Evolutionary conservation across 2,329 filamentous ascomycete species (phyloP), one percentile per base, ranked within the genome.

Genomic region (Penicillium sp.): DNA sequence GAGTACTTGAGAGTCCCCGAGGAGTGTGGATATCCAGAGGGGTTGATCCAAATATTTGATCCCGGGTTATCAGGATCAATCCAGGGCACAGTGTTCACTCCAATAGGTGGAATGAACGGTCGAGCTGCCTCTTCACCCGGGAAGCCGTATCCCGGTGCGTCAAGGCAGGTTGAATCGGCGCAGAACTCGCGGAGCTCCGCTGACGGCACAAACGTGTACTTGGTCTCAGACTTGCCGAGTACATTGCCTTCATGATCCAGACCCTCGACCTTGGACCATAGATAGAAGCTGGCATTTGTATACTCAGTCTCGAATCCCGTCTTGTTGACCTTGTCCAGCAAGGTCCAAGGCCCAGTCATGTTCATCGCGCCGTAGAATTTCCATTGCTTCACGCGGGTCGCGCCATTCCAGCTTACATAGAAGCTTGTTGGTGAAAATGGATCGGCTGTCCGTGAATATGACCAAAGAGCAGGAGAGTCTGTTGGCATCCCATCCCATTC

Each of bases 371-470:
- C 71, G 58, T 70, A 73, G 56, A 75, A 70, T 5, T 65, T 61
- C 71, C 72, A 75, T 36, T 53, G 55, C 16, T 64, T 57, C 18
- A 75, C 69, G 32, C 70, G 70, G 6, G 73, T 75, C 6, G 73
- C 73, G 8, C 73, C 73, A 39, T 75, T 75, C 72, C 73, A 75
- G 55, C 72, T 74, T 10, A 69, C 72, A 46, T 75, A 75, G 47
- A 72, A 63, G 21, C 58, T 71, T 3, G 65, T 70, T 6, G 66
- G 53, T 0, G 69, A 65, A 32, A 61, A 56, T 0, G 60, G 52
- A 13, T 68, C 60, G 7, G 60, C 61, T 2, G 65, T 60, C 22
- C 61, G 63, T 7, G 74, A 68, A 47, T 75, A 76, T 0, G 69
- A 63, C 69, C 72, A 75, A 38, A 77, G 59, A 0, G 73, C 74